Conservation (phyloP, 139 green algal species). For the Haematococcus sp. region DNA sequence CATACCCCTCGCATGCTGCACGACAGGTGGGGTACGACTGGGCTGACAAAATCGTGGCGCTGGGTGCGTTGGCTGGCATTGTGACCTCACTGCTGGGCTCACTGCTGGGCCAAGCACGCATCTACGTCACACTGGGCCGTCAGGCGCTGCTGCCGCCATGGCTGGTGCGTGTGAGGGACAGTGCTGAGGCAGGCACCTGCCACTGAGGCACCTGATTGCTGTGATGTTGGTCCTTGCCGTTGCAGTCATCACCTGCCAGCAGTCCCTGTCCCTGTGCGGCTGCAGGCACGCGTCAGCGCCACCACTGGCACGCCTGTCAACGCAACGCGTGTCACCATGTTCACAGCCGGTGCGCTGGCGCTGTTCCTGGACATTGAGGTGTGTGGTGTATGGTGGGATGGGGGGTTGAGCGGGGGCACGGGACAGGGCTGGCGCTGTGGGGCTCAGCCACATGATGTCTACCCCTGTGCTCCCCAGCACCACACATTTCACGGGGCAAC, state of each 20-base stretch:
- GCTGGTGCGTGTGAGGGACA: constrained; percentile 65
- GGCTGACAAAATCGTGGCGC: constrained; percentile 48
- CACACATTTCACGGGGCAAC: too few species aligned
- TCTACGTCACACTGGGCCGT: constrained; percentile 78
- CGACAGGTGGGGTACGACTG: constrained; percentile 40
- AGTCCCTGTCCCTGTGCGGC: too few species aligned
- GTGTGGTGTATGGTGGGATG: too few species aligned
- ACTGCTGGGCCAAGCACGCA: constrained; percentile 74
- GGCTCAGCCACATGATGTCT: too few species aligned
- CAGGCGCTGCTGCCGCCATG: constrained; percentile 68
- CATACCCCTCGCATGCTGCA: too few species aligned
- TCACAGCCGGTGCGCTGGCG: constrained; percentile 59
- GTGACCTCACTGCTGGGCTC: constrained; percentile 61
- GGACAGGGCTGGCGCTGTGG: too few species aligned
- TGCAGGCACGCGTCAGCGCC: constrained; percentile 53
- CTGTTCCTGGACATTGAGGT: constrained; percentile 79
- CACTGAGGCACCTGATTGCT: too few species aligned
- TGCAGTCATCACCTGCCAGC: too few species aligned
- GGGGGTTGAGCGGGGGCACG: too few species aligned
- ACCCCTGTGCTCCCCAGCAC: too few species aligned
- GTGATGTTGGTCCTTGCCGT: too few species aligned
- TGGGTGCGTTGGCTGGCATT: constrained; percentile 67
- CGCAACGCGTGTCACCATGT: constrained; percentile 54
- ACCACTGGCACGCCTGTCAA: constrained; percentile 51
- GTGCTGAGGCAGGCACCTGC: too few species aligned